Base-by-base conservation (phyloP, 306 rosid genomes). In the Arachis stenosperma region DNA sequence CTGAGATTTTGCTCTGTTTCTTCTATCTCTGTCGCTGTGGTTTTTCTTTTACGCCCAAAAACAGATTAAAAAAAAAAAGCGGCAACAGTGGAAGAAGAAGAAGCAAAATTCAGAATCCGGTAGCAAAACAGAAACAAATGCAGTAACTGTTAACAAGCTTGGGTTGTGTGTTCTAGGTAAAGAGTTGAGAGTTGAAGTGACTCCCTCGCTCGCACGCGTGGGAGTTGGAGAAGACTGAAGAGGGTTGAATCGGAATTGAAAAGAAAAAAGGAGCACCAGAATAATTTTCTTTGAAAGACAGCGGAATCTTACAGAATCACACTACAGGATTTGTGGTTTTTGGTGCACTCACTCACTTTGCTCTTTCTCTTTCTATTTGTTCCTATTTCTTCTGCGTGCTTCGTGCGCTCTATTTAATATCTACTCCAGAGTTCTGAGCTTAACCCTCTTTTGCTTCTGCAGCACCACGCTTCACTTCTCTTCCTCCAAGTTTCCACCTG, bases 231-330 rank as follows among this genome's bases (percentile, higher is more conserved):
- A 33, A 33, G 37, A 33, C 37, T 33, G 37, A 33, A 33, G 37
- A 68, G 63, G 48, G 60, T 67, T 65, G 61, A 61, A 61, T 78
- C 69, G 40, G 44, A 66, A 68, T 27, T 73, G 47, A 29, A 58
- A 27, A 30, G 39, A 64, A 54, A 29, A 57, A 56, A 15, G 48
- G 47, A 22, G 3, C 10, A 75, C 75, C 72, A 84, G 81, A 78
- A 78, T 79, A 81, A 79, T 74, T 37, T 84, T 33, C 4, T 81
- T 65, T 70, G 88, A 86, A 70, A 70, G 80, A 73, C 90, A 81
- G 90, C 82, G 70, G 86, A 86, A 83, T 81, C 87, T 57, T 29
- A 39, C n/a, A 69, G 89, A 85, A 82, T 82, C 87, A 61, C 79
- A 61, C 70, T 8, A 74, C 79, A 65, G 68, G 78, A 77, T 75